Conservation (phyloP, 805 yeast genomes). For the Lachancea kluyveri region DNA sequence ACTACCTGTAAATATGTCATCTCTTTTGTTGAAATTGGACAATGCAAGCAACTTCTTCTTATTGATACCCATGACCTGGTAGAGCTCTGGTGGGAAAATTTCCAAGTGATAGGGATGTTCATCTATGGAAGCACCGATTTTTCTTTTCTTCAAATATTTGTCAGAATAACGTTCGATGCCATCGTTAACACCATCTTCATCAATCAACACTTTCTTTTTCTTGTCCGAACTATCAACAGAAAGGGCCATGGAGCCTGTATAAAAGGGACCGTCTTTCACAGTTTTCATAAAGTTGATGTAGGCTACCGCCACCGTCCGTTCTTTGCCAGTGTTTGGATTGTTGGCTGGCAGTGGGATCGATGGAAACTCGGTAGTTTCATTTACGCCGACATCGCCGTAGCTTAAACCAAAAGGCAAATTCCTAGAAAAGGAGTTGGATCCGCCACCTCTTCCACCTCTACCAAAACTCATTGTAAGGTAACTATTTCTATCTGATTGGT, state of each 20-base stretch:
- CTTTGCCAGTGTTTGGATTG: constrained; percentile 47
- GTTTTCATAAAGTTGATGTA: constrained; percentile 46
- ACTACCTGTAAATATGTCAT: constrained; percentile 23
- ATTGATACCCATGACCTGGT: constrained; percentile 62
- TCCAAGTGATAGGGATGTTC: constrained; percentile 70
- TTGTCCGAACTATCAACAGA: constrained; percentile 18
- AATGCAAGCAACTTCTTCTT: constrained; percentile 44
- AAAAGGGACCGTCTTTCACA: constrained; percentile 63
- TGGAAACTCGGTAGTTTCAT: constrained; percentile 36
- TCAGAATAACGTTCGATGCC: constrained; percentile 82
- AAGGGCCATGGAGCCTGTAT: constrained; percentile 44
- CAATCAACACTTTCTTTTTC: constrained; percentile 24
- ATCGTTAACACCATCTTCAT: constrained; percentile 45
- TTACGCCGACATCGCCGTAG: constrained; percentile 48
- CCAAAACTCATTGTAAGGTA: constrained; percentile 66
- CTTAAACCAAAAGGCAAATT: constrained; percentile 68
- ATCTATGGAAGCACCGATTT: constrained; percentile 63
- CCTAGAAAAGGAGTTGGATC: constrained; percentile 31
- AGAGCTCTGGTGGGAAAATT: constrained; percentile 74
- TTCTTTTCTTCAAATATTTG: constrained; percentile 62
- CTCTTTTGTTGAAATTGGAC: constrained; percentile 28
- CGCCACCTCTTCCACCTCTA: constrained; percentile 38
- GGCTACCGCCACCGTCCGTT: constrained; percentile 47
- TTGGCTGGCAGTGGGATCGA: constrained; percentile 54
- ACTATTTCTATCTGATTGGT: too few species aligned